phyloP scores from a whole-genome alignment of 345 rosid genomes.

The Moricandia arvensis region DNA sequence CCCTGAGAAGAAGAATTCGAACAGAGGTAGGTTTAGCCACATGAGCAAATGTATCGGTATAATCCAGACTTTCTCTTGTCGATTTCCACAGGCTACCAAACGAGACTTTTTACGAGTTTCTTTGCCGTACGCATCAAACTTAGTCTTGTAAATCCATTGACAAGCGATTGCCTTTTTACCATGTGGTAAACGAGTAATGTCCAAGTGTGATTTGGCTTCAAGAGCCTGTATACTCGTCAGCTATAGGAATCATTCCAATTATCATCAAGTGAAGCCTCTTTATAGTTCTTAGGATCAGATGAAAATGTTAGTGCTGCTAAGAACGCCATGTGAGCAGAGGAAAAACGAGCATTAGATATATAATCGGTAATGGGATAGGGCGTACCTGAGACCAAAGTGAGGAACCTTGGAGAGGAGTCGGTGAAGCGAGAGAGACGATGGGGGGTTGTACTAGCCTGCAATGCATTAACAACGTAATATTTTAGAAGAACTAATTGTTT shows the following conservation, averaged over 20 bases:
- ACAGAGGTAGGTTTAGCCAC: neutral
- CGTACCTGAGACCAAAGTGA: neutral
- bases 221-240: neutral
- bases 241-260: neutral
- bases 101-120: neutral
- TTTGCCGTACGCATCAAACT: neutral
- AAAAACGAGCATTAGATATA: neutral
- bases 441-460: neutral
- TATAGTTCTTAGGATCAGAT: neutral
- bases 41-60: neutral
- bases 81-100: neutral
- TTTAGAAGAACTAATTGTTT: neutral
- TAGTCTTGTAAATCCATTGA: neutral
- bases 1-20: neutral
- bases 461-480: neutral
- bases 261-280: neutral
- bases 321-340: neutral
- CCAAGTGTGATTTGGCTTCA: neutral
- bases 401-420: neutral
- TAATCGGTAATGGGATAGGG: neutral
- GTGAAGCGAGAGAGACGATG: neutral
- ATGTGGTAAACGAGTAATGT: neutral
- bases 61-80: neutral
- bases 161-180: neutral
- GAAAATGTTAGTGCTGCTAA: neutral